Evolutionary conservation across 306 rosid genomes (phyloP), one percentile per base, ranked within the genome.

Genomic region (Casuarina glauca): DNA sequence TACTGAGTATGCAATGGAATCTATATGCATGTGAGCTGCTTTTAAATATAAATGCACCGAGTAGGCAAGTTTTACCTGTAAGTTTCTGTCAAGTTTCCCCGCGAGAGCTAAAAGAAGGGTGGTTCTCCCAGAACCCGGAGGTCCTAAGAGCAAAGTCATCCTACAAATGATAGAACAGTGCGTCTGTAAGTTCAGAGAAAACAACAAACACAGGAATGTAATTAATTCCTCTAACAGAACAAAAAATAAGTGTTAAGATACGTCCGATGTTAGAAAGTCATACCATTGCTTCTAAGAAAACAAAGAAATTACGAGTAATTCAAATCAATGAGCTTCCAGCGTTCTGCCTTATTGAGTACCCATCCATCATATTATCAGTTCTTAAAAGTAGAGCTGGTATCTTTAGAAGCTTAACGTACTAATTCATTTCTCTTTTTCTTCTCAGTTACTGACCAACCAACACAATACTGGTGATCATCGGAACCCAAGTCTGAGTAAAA

Each of bases 61-160:
- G 76, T 74, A 11, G 70, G 70, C 26, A 69, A 69, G 53, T 20
- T 36, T 78, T 72, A 90, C 98, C 92, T 91, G 78, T 68, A 93
- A 78, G 79, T 70, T 84, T 49, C 39, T 9, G 76, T 88, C 97
- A 80, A 91, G 93, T 85, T 93, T 93, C 41, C 98, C 96, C 0
- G 98, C 92, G 32, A 93, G 93, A 60, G 97, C 96, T 79, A 74
- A 75, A 80, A 93, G 98, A 80, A 93, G 74, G 15, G 97, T 80
- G 20, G 98, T 84, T 82, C 89, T 91, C 2, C 98, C 98, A 2
- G 97, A 83, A 44, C 96, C 92, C 11, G 98, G 98, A 71, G 98
- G 97, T 50, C 98, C 98, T 43, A 93, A 85, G 4, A 93, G 87
- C 86, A 93, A 82, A 74, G 96, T 93, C 97, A 93, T 89, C 97